Evolutionary conservation across 2,329 filamentous ascomycete genomes (phyloP), one percentile per base, ranked within the genome.

Genomic region (Monosporascus sp.): DNA sequence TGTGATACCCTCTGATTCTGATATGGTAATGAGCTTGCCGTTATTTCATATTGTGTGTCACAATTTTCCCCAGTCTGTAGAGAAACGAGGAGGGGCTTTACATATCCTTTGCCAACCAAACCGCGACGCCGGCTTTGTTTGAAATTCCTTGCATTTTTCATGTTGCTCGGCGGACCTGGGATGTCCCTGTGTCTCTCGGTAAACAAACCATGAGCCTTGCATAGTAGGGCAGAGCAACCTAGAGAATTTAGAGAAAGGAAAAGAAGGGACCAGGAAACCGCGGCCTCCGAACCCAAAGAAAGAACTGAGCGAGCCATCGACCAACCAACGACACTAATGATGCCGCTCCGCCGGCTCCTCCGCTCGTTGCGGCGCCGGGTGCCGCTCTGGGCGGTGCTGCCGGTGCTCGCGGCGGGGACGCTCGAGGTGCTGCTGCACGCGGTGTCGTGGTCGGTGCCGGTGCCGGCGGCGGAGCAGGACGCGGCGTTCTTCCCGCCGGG

Each of bases 381-480:
- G 47, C 65, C 66, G 8, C 53, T 65, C 48, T 62, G 60, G 46
- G 59, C 70, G 34, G 44, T 69, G 46, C 54, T 71, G 25, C 54
- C 65, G 41, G 52, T 68, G 24, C 51, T 67, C 38, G 56, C 63
- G 22, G 64, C 68, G 45, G 60, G 70, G 52, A 36, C 65, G 11
- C 51, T 71, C 58, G 70, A 74, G 51, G 62, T 66, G 50, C 52
- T 68, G 47, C 45, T 72, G 5, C 72, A 74, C 57, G 51, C 62
- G 47, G 66, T 65, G 55, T 59, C 58, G 48, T 72, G 67, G 59
- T 54, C 57, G 54, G 66, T 74, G n/a, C 62, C 61, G 25, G 63
- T 60, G 15, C 71, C 72, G 0, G 53, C 60, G n/a, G 54, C 56
- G 50, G 65, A 71, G 50, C 70, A 72, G 59, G 72, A 74, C 58